Base-by-base conservation (phyloP, 1,284 basidiomycete species). In the Ceratobasidium sp. region DNA sequence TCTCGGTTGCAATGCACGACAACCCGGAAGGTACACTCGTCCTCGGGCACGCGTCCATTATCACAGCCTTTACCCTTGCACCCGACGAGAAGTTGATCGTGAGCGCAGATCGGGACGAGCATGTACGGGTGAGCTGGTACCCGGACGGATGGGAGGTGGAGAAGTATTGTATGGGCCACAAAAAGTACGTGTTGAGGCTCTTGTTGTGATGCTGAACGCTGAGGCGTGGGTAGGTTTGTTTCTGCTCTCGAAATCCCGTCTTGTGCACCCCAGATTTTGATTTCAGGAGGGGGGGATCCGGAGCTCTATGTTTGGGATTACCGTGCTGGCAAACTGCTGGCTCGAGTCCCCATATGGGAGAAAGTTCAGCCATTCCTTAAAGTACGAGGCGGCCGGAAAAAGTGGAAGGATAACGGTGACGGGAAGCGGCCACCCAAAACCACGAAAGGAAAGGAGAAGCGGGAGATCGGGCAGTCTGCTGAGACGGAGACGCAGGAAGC, bases 51-150 rank as follows among this genome's bases (percentile, higher is more conserved):
- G 89, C 92, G 0, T 97, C 95, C 11, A 87, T 94, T 62, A 83
- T 98, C 72, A 96, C 91, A 3, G 82, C 86, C 0, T 89, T 93
- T 80, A 78, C 90, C 51, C 86, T 96, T 66, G 87, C 90, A 0
- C 80, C 81, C 0, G 89, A 93, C 79, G 89, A 91, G 76, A 86
- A 86, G 74, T 90, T 87, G 79, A 89, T 98, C 79, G 86, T 97
- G 78, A 94, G 94, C 0, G 91, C 93, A 0, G 96, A 98, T 81
- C 84, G 96, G 58, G 96, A 98, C 80, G 96, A 98, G 80, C 96
- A 98, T 80, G 91, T 98, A 69, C 87, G 96, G 68, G 87, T 96
- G n/a, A 95, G 92, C 79, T 89, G 92, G 87, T 98, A 88, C 80
- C 96, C 96, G 0, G 85, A 91, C 75, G 91, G 94, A 14, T 92